Base-by-base conservation (phyloP, 495 filamentous ascomycete species). In the Hyaloscypha variabilis region DNA sequence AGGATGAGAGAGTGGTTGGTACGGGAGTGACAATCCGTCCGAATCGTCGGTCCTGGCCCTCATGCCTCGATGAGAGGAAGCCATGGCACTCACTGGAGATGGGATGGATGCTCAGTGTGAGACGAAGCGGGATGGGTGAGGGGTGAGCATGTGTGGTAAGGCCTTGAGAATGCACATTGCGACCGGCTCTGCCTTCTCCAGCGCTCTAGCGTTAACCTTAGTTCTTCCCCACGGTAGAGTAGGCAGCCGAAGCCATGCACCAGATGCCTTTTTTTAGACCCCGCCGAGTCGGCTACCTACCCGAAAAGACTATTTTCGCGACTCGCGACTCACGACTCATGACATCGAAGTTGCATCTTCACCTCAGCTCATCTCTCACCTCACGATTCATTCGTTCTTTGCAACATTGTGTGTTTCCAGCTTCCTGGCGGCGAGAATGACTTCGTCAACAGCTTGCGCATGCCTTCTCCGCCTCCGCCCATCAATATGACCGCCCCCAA, bases 401-500 rank as follows among this genome's bases (percentile, higher is more conserved):
- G 21, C 14, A 51, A 50, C 58, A 3, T 28, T 21, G 24, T 61
- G 58, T 51, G 19, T 51, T 61, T 39, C 49, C 29, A 36, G 34
- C 26, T 13, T 46, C 8, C 39, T 17, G 6, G 39, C 39, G 39
- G 39, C 17, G 39, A 60, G 39, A 51, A 67, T 63, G 65, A 67
- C 53, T 39, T 54, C 58, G 60, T 58, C 39, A 63, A 53, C 51
- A 21, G 53, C 52, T 50, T 66, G 29, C 56, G 63, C 57, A 60
- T 42, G 51, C 64, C 29, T 17, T 25, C 21, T 36, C 8, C 51
- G 29, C 55, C 62, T 3, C 19, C 3, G 21, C 36, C 36, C 29
- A 39, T 23, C 39, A 58, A 28, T 8, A 62, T 72, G 53, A 34
- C 63, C 21, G 54, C 13, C 19, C 21, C 31, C 14, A 70, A 58